phyloP scores from a whole-genome alignment of 768 basidiomycete species.

The Lactarius hatsudake region DNA sequence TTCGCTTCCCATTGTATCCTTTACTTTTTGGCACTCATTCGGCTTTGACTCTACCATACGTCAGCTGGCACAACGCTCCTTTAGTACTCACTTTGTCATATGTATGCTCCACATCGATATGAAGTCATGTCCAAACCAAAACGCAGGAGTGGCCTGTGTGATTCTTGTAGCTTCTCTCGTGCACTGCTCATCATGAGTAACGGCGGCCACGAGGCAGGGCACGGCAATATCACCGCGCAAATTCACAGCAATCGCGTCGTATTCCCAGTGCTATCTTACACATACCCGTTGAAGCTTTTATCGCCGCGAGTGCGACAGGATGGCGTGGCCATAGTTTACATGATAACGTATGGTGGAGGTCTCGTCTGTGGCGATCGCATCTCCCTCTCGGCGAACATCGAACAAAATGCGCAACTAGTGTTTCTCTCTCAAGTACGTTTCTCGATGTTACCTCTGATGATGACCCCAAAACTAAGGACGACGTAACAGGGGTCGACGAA shows the following conservation, averaged over 20 bases:
- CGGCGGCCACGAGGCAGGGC: conserved; percentile 38
- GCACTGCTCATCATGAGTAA: conserved; percentile 11
- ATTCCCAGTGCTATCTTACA: conserved; percentile 72
- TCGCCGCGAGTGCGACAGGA: conserved; percentile 57
- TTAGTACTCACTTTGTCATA: conserved; percentile 21
- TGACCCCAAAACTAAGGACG: neutral
- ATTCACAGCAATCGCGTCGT: conserved; percentile 53
- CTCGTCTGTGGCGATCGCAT: conserved; percentile 84
- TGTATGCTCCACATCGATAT: conserved; percentile 20
- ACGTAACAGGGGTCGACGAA: conserved; percentile 80
- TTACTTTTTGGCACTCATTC: conserved; percentile 9
- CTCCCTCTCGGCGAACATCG: conserved; percentile 58
- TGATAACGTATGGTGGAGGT: conserved; percentile 88
- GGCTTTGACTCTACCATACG: conserved; percentile 13
- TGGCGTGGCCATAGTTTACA: conserved; percentile 66
- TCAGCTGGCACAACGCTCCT: conserved; percentile 15
- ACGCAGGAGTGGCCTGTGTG: neutral
- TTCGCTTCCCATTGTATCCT: conserved; percentile 11
- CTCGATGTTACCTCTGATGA: neutral
- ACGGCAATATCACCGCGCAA: conserved; percentile 56
- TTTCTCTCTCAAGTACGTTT: conserved; percentile 76
- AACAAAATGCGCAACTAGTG: conserved; percentile 55
- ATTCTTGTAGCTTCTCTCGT: neutral
- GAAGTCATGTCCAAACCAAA: conserved; percentile 11
- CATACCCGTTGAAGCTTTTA: conserved; percentile 87